These are phyloP conservation scores for Pleurotus cornucopiae DNA, from an alignment of 768 basidiomycete genomes.

Conservation along the genomic window DNA sequence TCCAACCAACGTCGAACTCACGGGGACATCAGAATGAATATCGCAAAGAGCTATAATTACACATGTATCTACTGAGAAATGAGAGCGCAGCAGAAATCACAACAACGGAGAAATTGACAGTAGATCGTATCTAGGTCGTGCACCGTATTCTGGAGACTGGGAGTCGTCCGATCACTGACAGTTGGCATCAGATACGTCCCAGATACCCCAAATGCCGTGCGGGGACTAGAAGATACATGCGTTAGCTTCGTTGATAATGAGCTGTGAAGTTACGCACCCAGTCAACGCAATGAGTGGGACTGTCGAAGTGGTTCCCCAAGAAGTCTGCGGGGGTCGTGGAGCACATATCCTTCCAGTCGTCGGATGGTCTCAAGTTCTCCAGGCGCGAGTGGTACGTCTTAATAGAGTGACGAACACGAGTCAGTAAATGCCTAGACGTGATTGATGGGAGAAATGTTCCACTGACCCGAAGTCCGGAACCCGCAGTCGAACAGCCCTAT, in stretches of 20 bases:
- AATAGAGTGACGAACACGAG: not conserved
- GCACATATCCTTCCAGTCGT: not conserved
- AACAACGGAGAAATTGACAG: no score
- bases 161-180: no score
- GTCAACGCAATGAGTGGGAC: not conserved
- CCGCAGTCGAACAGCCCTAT: constrained; percentile 13
- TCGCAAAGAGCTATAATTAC: no score
- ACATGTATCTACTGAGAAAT: no score
- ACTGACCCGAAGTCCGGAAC: constrained; percentile 12
- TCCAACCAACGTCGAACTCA: no score
- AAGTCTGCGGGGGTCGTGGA: not conserved
- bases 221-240: not conserved
- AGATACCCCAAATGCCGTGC: constrained; percentile 1
- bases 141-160: no score
- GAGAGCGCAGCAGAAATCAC: no score
- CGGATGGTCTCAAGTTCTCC: not conserved
- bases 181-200: not conserved
- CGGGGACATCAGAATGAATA: no score
- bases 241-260: not conserved
- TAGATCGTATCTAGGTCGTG: no score
- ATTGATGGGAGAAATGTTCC: not conserved
- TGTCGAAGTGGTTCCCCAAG: not conserved
- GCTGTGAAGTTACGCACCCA: not conserved
- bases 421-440: not conserved
- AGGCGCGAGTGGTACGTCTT: not conserved